A percentile compares a stretch with the other conserved stretches of the same genome.
phyloP scores from a whole-genome alignment of 257 asterid species.

The Haberlea rhodopensis region DNA sequence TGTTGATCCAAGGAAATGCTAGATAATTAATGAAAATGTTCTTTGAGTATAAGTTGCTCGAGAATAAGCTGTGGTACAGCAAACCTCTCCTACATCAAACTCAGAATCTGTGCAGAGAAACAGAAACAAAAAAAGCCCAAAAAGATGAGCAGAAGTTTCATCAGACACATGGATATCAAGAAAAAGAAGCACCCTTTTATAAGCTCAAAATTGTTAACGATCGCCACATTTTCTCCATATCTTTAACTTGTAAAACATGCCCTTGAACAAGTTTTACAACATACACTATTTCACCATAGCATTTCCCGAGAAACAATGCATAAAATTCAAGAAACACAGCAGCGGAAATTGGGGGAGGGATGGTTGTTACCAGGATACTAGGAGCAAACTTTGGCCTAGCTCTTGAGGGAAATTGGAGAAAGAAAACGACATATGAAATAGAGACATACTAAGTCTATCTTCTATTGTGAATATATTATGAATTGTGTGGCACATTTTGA shows the following conservation, averaged over 20 bases:
- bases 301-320: constrained; percentile 21
- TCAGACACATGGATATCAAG: constrained; percentile 16
- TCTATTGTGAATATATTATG: not conserved
- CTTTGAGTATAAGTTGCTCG: not conserved
- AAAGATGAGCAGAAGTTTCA: constrained; percentile 12
- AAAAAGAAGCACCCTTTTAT: not conserved
- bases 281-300: not conserved
- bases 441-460: not conserved
- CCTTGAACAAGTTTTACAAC: not conserved
- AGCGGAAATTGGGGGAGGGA: constrained; percentile 18
- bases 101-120: constrained; percentile 13
- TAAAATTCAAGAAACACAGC: constrained; percentile 18
- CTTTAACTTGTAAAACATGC: not conserved
- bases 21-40: not conserved
- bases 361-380: not conserved
- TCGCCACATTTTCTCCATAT: not conserved
- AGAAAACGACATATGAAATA: constrained; percentile 31
- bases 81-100: constrained; percentile 10
- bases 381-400: constrained; percentile 30
- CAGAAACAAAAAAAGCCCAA: not conserved
- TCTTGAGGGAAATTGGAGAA: constrained; percentile 29
- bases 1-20: not conserved
- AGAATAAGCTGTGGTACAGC: too few relatives aligned
- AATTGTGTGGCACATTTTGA: constrained; percentile 29
- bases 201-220: not conserved